Conservation (phyloP, 164 flowering plant species). For the Akebia trifoliata region DNA sequence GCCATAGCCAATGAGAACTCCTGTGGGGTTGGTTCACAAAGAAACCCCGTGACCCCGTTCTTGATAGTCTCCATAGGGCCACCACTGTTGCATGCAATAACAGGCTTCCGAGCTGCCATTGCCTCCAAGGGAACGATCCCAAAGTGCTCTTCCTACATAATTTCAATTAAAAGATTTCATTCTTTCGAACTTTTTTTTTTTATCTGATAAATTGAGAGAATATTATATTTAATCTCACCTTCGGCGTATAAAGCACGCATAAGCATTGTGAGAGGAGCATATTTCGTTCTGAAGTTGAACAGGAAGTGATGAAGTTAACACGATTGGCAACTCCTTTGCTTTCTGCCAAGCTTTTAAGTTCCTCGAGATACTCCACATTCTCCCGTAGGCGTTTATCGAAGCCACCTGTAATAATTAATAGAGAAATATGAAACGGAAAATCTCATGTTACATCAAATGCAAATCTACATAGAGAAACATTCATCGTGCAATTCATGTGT, state of each 20-base stretch:
- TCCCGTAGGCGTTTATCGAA: constrained; percentile 79
- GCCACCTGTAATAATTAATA: constrained; percentile 57
- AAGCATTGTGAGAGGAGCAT: constrained; percentile 72
- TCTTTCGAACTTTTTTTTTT: neutral
- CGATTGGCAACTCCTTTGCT: constrained; percentile 57
- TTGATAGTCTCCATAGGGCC: constrained; percentile 87
- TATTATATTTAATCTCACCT: constrained; percentile 34
- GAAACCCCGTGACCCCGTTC: constrained; percentile 72
- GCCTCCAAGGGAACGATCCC: constrained; percentile 97
- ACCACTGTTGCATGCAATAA: constrained; percentile 93
- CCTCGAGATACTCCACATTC: constrained; percentile 85
- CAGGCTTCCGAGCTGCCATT: constrained; percentile 96
- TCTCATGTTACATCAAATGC: neutral
- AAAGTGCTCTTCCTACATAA: constrained; percentile 82
- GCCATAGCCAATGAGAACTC: constrained; percentile 74
- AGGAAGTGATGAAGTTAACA: constrained; percentile 77
- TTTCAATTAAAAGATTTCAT: neutral
- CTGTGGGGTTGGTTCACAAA: constrained; percentile 64
- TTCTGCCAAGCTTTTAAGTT: constrained; percentile 68
- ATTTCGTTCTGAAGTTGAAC: constrained; percentile 84
- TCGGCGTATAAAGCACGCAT: constrained; percentile 84
- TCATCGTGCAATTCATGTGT: neutral
- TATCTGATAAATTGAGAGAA: neutral
- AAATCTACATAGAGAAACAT: no score
- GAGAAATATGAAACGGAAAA: constrained; percentile 1